phyloP scores from a whole-genome alignment of 2,329 filamentous ascomycete genomes.

The Knufia petricola region DNA sequence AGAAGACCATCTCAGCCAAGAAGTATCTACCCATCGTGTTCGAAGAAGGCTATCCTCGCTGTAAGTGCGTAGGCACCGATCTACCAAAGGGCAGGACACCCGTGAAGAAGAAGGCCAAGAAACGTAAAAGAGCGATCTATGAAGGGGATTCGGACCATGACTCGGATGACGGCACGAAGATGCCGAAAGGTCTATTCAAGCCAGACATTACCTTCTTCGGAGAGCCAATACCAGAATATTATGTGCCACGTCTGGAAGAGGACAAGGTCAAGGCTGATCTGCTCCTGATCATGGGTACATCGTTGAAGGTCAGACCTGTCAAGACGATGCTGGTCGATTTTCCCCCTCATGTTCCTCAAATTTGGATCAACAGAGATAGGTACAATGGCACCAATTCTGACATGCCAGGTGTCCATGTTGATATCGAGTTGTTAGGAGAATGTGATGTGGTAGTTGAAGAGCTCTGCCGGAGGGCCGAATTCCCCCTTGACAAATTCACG shows the following conservation, averaged over 20 bases:
- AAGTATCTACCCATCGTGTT: conserved; percentile 71
- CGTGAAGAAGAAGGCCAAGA: conserved; percentile 26
- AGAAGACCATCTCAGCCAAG: conserved; percentile 62
- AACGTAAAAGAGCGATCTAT: conserved; percentile 14
- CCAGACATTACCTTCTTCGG: conserved; percentile 98
- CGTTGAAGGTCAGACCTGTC: conserved; percentile 89
- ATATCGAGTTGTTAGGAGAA: conserved; percentile 91
- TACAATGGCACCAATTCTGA: conserved; percentile 11
- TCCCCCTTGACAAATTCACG: conserved; percentile 1
- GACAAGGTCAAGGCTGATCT: conserved; percentile 76
- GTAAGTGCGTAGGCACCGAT: conserved; percentile 30
- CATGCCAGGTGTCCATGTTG: conserved; percentile 73
- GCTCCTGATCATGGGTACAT: conserved; percentile 91
- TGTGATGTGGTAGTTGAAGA: conserved; percentile 86
- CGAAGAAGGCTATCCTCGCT: conserved; percentile 65
- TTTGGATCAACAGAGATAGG: conserved; percentile 54
- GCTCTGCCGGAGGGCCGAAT: conserved; percentile 70
- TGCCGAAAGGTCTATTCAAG: conserved; percentile 34
- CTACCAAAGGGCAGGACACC: background rate
- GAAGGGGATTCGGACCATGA: conserved; percentile 51
- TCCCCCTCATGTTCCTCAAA: conserved; percentile 71
- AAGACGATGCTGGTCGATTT: conserved; percentile 79
- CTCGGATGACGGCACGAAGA: conserved; percentile 52
- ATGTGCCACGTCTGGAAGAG: conserved; percentile 67
- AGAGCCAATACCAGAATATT: conserved; percentile 74